Conservation (phyloP, 768 basidiomycete genomes). For the Russula sp. region DNA sequence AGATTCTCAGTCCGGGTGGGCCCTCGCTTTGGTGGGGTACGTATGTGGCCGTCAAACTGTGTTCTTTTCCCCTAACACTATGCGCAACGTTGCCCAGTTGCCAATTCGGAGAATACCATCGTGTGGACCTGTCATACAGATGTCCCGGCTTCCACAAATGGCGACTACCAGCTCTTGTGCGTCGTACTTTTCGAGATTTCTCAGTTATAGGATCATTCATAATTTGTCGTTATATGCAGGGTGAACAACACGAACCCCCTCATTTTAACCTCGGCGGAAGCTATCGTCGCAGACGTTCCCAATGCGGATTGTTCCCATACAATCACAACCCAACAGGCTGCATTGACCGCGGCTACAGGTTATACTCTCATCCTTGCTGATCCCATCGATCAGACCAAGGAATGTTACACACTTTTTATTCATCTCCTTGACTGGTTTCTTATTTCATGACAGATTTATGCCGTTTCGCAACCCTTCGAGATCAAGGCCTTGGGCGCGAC, state of each 20-base stretch:
- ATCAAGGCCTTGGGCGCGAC: constrained; percentile 54
- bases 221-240: constrained; percentile 33
- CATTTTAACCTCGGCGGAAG: constrained; percentile 43
- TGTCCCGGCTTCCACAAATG: constrained; percentile 32
- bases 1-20: constrained; percentile 46
- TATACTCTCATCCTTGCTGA: constrained; percentile 54
- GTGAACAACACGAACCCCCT: constrained; percentile 45
- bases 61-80: constrained; percentile 6
- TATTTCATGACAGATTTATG: constrained; percentile 49
- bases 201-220: constrained; percentile 25
- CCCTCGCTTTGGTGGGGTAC: constrained; percentile 59
- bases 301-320: constrained; percentile 59
- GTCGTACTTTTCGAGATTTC: not conserved
- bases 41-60: constrained; percentile 40
- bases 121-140: constrained; percentile 52
- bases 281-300: constrained; percentile 50
- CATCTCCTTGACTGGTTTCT: constrained; percentile 7
- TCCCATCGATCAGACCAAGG: constrained; percentile 50
- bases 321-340: constrained; percentile 48
- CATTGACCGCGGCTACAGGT: constrained; percentile 42
- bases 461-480: constrained; percentile 54
- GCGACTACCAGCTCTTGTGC: constrained; percentile 37
- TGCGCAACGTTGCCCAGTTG: constrained; percentile 43
- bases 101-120: constrained; percentile 54
- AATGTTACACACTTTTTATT: constrained; percentile 38